Conservation (phyloP, 148 eudicot genomes). For the Diospyros lotus region DNA sequence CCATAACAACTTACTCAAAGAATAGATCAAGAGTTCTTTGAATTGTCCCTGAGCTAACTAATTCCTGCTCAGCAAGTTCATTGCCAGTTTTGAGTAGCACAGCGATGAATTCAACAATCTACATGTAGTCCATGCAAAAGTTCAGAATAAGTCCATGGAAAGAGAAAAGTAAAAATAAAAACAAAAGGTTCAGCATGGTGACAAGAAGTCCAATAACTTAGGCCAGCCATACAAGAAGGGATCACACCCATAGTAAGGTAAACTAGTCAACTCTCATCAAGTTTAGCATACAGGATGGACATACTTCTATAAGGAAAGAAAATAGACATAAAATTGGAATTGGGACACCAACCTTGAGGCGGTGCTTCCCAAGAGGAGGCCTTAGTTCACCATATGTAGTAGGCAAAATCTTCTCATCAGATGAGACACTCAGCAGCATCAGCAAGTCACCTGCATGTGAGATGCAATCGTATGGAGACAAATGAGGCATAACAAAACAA, state of each 20-base stretch:
- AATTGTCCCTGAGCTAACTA: slow-evolving; percentile 86
- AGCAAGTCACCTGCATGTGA: slow-evolving; percentile 71
- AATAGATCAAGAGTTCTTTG: slow-evolving; percentile 70
- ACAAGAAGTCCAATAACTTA: not conserved
- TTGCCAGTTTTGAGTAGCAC: slow-evolving; percentile 79
- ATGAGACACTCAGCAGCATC: slow-evolving; percentile 68
- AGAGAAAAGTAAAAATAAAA: not conserved
- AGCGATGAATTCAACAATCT: slow-evolving; percentile 96
- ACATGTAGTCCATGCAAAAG: slow-evolving; percentile 10
- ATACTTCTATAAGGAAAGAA: not conserved
- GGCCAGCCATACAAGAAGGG: not conserved
- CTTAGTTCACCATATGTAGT: slow-evolving; percentile 88
- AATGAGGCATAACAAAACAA: not conserved
- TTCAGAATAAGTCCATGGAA: not conserved
- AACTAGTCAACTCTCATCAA: not conserved
- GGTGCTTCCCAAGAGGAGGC: slow-evolving; percentile 96
- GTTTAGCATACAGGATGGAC: not conserved
- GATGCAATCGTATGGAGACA: not conserved
- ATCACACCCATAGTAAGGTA: not conserved
- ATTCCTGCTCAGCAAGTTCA: slow-evolving; percentile 78
- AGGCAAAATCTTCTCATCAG: slow-evolving; percentile 83
- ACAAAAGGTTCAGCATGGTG: not conserved
- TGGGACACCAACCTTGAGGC: slow-evolving; percentile 65
- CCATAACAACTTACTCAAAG: slow-evolving; percentile 66
- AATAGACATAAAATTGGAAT: not conserved